phyloP scores from a whole-genome alignment of 2,329 filamentous ascomycete species.

The Xylaria sp. region DNA sequence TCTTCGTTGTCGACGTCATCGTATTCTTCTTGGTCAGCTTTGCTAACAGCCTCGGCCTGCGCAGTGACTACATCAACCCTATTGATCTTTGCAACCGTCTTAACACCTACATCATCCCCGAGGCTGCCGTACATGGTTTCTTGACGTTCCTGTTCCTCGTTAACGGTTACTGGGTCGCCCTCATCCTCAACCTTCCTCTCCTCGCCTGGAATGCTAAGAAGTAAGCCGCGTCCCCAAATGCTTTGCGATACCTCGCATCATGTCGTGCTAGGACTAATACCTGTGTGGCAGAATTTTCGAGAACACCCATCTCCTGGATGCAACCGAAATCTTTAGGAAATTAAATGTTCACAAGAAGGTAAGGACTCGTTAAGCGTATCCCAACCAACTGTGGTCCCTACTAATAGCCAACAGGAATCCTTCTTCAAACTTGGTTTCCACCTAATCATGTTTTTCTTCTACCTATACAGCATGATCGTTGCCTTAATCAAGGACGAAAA shows the following conservation, averaged over 20 bases:
- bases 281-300: constrained; percentile 80
- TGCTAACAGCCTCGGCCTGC: constrained; percentile 23
- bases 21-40: constrained; percentile 17
- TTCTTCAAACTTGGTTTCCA: constrained; percentile 99
- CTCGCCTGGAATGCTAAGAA: constrained; percentile 97
- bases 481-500: constrained; percentile 96
- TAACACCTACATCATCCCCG: constrained; percentile 99
- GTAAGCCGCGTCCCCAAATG: constrained; percentile 65
- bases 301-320: constrained; percentile 95
- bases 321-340: constrained; percentile 99
- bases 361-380: constrained; percentile 36
- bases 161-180: constrained; percentile 97
- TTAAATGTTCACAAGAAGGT: constrained; percentile 99
- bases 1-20: constrained; percentile 42
- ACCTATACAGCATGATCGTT: constrained; percentile 98
- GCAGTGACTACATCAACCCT: constrained; percentile 98
- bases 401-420: constrained; percentile 76
- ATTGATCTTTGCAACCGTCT: constrained; percentile 99
- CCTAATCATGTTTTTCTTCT: constrained; percentile 99
- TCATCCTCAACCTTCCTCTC: constrained; percentile 91
- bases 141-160: constrained; percentile 95
- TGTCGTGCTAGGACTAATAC: constrained; percentile 36
- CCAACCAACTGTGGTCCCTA: background rate
- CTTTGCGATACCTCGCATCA: background rate
- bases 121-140: constrained; percentile 97